Conservation (phyloP, 345 rosid species). For the Salix exigua region DNA sequence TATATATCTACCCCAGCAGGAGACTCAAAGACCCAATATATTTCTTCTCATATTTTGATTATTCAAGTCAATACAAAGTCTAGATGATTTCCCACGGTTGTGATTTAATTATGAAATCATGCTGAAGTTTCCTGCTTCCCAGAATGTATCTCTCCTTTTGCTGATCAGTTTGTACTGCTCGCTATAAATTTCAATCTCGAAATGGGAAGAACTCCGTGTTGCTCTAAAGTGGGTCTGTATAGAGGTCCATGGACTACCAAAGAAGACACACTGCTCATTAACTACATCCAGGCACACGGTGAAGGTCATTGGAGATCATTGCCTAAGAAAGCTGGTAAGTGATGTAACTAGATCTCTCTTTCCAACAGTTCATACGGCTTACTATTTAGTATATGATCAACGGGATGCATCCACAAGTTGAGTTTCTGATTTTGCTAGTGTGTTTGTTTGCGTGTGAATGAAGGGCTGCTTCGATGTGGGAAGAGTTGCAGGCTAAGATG, state of each 20-base stretch:
- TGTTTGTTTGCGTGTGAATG: not conserved
- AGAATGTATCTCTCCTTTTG: not conserved
- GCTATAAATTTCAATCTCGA: no score
- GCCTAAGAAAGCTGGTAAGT: constrained; percentile 41
- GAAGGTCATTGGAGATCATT: constrained; percentile 47
- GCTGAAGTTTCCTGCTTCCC: not conserved
- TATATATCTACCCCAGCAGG: not conserved
- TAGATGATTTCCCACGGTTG: not conserved
- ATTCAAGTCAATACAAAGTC: no score
- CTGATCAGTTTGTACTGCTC: not conserved
- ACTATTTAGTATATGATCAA: no score
- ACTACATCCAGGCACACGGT: constrained; percentile 35
- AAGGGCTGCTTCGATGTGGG: constrained; percentile 47
- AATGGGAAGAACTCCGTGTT: constrained; percentile 48
- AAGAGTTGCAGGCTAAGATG: constrained; percentile 52
- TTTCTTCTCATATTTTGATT: no score
- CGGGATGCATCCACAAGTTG: not conserved
- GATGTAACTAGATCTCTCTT: not conserved
- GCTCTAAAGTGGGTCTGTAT: constrained; percentile 38
- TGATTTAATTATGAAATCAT: not conserved
- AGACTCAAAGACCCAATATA: no score
- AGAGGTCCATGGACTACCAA: constrained; percentile 44
- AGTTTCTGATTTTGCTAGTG: not conserved
- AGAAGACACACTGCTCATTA: constrained; percentile 37
- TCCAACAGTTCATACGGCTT: not conserved